Percentiles rank a stretch among this genome's conserved stretches.
phyloP scores from a whole-genome alignment of 2,329 filamentous ascomycete species.

The Trichoderma aggressivum region DNA sequence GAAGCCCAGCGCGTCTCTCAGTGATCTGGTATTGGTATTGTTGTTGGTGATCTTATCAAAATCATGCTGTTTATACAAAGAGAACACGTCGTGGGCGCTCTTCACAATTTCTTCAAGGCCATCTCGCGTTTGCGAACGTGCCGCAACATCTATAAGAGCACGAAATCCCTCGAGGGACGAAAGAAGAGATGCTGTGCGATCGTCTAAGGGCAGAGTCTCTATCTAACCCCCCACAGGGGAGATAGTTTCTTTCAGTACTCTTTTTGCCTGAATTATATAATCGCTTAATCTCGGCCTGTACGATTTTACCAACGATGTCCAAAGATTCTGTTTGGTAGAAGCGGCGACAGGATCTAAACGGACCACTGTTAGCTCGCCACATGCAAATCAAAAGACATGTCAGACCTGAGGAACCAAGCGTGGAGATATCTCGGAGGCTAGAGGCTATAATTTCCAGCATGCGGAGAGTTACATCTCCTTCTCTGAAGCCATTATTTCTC shows the following conservation, averaged over 20 bases:
- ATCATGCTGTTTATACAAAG: background rate
- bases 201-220: background rate
- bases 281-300: background rate
- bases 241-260: background rate
- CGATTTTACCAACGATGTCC: background rate
- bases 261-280: background rate
- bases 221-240: no score
- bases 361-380: background rate
- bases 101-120: background rate
- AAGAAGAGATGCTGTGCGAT: background rate
- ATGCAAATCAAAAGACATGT: background rate
- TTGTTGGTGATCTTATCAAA: background rate
- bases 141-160: background rate
- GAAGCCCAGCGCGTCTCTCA: slow-evolving; percentile 1
- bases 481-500: background rate
- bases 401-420: background rate
- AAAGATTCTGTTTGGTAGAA: background rate
- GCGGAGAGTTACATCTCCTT: background rate
- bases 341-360: background rate
- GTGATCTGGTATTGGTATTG: background rate
- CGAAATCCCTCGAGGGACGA: background rate
- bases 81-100: background rate
- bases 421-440: background rate
- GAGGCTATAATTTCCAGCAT: background rate
- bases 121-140: background rate